These are phyloP conservation scores for Apiotrichum veenhuisii DNA, from an alignment of 1,284 basidiomycete genomes.

Conservation along the genomic window DNA sequence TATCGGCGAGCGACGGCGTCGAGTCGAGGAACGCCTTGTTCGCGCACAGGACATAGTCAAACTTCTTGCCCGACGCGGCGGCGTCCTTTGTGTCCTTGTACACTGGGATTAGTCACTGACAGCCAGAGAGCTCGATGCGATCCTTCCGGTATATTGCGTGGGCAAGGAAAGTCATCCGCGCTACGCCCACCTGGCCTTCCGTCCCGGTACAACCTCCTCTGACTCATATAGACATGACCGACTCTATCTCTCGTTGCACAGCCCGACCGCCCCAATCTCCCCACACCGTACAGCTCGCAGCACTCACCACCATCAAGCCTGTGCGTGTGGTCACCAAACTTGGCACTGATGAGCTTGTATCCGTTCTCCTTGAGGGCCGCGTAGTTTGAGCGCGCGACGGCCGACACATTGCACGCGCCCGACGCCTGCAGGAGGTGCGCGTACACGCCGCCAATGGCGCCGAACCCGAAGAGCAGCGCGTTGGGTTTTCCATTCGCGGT, in stretches of 20 bases:
- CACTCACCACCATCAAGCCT: slow-evolving; percentile 45
- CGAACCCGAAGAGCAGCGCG: slow-evolving; percentile 49
- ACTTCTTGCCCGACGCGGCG: slow-evolving; percentile 33
- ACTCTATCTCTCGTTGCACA: not conserved
- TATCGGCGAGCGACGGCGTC: slow-evolving; percentile 42
- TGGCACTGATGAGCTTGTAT: slow-evolving; percentile 40
- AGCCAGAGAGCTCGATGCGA: not conserved
- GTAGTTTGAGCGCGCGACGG: slow-evolving; percentile 53
- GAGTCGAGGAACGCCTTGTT: slow-evolving; percentile 50
- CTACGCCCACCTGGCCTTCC: too few relatives aligned
- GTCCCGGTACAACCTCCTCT: not conserved
- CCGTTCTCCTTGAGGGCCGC: slow-evolving; percentile 44
- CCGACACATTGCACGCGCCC: slow-evolving; percentile 46
- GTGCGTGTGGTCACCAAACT: slow-evolving; percentile 40
- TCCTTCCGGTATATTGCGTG: too few relatives aligned
- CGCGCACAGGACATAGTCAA: slow-evolving; percentile 47
- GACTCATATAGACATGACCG: not conserved
- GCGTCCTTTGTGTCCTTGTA: slow-evolving; percentile 44
- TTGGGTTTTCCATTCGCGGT: slow-evolving; percentile 25
- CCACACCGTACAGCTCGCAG: not conserved
- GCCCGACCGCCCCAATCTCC: not conserved
- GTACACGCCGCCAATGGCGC: slow-evolving; percentile 53
- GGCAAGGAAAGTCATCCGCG: too few relatives aligned
- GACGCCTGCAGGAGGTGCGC: slow-evolving; percentile 49
- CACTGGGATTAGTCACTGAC: slow-evolving; percentile 25